Evolutionary conservation across 305 asterid genomes (phyloP).

Genomic region (Solanum chacoense): DNA sequence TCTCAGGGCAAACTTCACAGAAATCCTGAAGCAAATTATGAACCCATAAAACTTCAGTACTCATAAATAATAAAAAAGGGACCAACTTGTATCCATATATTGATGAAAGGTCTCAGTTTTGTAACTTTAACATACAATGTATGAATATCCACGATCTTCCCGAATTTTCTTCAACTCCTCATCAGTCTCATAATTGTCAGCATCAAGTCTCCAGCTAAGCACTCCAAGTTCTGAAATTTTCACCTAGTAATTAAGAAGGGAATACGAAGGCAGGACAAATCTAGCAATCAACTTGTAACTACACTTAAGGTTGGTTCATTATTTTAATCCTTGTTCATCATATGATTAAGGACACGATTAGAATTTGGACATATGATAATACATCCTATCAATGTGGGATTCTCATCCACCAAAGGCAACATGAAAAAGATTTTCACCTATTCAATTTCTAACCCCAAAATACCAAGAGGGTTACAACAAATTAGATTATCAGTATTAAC

Average conservation of each 20-base stretch:
- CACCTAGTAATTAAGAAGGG: not conserved
- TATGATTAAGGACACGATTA: not conserved
- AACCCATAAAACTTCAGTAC: not conserved
- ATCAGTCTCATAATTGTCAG: slow-evolving; percentile 80
- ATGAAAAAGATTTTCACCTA: not conserved
- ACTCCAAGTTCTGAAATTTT: slow-evolving; percentile 65
- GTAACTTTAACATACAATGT: slow-evolving; percentile 36
- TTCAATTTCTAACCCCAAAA: not conserved
- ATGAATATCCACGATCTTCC: slow-evolving; percentile 71
- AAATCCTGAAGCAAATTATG: slow-evolving; percentile 45
- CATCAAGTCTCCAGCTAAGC: slow-evolving; percentile 83
- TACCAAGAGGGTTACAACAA: not conserved
- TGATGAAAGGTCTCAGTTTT: not conserved
- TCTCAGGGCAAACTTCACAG: slow-evolving; percentile 79
- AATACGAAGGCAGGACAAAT: not conserved
- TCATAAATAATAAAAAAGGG: not conserved
- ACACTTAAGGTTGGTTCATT: not conserved
- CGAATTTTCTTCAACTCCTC: slow-evolving; percentile 79
- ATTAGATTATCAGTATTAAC: not conserved
- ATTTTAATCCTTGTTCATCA: not conserved
- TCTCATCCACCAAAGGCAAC: not conserved
- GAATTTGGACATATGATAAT: not conserved
- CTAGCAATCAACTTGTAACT: not conserved
- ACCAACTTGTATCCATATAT: not conserved
- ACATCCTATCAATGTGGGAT: not conserved